A percentile compares a stretch with the other conserved stretches of the same genome.
phyloP scores from a whole-genome alignment of 2,329 filamentous ascomycete genomes.

The Colletotrichum nymphaeae region DNA sequence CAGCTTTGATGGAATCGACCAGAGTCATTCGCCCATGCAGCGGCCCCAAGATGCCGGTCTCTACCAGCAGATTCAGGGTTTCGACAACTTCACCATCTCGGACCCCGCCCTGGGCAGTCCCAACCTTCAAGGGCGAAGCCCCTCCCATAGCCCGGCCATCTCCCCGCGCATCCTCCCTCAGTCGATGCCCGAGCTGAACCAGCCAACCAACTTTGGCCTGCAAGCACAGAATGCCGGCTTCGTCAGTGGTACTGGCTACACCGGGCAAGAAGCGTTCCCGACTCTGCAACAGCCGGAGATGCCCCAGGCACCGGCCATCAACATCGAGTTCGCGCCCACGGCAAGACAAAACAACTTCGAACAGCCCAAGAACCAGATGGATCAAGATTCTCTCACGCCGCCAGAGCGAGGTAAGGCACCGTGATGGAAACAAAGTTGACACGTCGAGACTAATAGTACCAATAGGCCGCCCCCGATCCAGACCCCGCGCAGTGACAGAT shows the following conservation, averaged over 20 bases:
- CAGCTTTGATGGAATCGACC: constrained; percentile 78
- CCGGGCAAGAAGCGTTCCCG: constrained; percentile 64
- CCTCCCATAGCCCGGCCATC: constrained; percentile 79
- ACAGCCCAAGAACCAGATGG: constrained; percentile 71
- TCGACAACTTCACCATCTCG: constrained; percentile 84
- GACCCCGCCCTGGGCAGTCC: constrained; percentile 76
- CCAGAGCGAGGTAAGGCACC: constrained; percentile 72
- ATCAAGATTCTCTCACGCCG: constrained; percentile 85
- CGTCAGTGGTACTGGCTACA: constrained; percentile 45
- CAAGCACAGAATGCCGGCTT: constrained; percentile 53
- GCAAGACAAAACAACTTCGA: constrained; percentile 75
- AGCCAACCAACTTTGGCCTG: constrained; percentile 60
- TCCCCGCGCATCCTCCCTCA: constrained; percentile 71
- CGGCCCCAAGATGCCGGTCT: constrained; percentile 77
- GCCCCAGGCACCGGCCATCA: constrained; percentile 87
- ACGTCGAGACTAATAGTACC: constrained; percentile 37
- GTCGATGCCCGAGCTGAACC: constrained; percentile 63
- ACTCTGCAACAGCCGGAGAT: constrained; percentile 68
- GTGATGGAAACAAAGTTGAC: background rate
- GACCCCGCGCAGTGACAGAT: constrained; percentile 69
- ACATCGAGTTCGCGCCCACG: constrained; percentile 89
- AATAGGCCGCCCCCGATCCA: constrained; percentile 59
- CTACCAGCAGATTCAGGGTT: constrained; percentile 81
- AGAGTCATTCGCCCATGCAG: constrained; percentile 84
- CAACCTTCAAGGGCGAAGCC: constrained; percentile 78